phyloP scores from a whole-genome alignment of 2,329 filamentous ascomycete species.

The Nemania diffusa region DNA sequence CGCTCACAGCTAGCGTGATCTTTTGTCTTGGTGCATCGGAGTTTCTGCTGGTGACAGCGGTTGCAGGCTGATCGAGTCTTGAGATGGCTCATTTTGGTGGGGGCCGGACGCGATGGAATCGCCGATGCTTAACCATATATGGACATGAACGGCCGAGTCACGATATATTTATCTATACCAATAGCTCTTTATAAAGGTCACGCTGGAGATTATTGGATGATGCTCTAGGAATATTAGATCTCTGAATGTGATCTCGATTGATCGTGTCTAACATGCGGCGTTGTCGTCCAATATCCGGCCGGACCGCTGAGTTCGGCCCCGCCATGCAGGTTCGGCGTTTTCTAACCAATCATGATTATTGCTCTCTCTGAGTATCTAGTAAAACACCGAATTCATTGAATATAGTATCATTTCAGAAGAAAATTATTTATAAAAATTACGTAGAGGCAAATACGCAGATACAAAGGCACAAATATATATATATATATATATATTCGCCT shows the following conservation, averaged over 20 bases:
- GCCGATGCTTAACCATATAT: neutral
- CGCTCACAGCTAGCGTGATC: conserved; percentile 19
- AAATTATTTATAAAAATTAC: too few relatives aligned
- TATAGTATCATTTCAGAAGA: neutral
- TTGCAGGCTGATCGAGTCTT: conserved; percentile 31
- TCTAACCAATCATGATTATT: conserved; percentile 23
- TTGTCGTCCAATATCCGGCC: neutral
- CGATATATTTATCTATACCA: neutral
- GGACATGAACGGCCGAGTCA: neutral
- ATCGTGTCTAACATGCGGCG: neutral
- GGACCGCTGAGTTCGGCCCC: conserved; percentile 8
- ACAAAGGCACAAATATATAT: too few relatives aligned
- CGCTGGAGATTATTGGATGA: neutral
- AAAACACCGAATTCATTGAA: conserved; percentile 19
- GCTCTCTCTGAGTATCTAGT: neutral
- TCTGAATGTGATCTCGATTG: neutral
- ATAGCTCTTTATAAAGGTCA: neutral
- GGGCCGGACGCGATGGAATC: neutral
- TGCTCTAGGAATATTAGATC: neutral
- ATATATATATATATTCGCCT: too few relatives aligned
- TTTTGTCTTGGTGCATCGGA: conserved; percentile 26
- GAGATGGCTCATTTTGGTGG: neutral
- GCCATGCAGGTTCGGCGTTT: conserved; percentile 31
- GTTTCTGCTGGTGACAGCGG: conserved; percentile 31
- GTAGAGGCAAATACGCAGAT: too few relatives aligned